Evolutionary conservation across 495 filamentous ascomycete species (phyloP).

Genomic region (Hyphodiscus hymeniophilus): DNA sequence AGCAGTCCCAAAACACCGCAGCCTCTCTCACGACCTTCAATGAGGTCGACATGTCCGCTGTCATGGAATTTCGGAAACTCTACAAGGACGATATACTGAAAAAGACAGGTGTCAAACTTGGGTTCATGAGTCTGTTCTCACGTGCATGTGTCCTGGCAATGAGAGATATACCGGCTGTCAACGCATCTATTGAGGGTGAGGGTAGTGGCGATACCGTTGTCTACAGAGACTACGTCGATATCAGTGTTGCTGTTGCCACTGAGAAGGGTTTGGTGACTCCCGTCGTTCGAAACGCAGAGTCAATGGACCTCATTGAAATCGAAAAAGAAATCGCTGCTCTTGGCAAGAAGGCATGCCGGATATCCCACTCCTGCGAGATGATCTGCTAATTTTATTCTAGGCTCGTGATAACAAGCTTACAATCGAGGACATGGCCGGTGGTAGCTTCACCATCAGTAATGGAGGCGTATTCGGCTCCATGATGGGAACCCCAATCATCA

Average conservation of each 20-base stretch:
- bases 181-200: slow-evolving; percentile 89
- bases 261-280: slow-evolving; percentile 97
- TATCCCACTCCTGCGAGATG: background rate
- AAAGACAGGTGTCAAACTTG: slow-evolving; percentile 94
- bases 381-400: slow-evolving; percentile 33
- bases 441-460: slow-evolving; percentile 98
- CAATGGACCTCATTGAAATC: slow-evolving; percentile 78
- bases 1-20: slow-evolving; percentile 98
- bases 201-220: slow-evolving; percentile 96
- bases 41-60: slow-evolving; percentile 96
- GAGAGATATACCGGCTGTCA: slow-evolving; percentile 91
- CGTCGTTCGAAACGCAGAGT: slow-evolving; percentile 88
- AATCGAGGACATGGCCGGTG: slow-evolving; percentile 98
- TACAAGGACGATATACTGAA: slow-evolving; percentile 97
- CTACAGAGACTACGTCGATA: slow-evolving; percentile 95
- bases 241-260: slow-evolving; percentile 94
- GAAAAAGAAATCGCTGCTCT: slow-evolving; percentile 89
- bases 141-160: slow-evolving; percentile 87
- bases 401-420: slow-evolving; percentile 94
- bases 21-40: slow-evolving; percentile 98
- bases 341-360: slow-evolving; percentile 73
- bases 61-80: slow-evolving; percentile 93
- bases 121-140: slow-evolving; percentile 97
- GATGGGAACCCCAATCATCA: slow-evolving; percentile 99
- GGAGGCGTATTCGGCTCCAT: slow-evolving; percentile 61